These are phyloP conservation scores for Trichoderma semiorbis DNA, from an alignment of 2,329 filamentous ascomycete genomes.

Conservation along the genomic window DNA sequence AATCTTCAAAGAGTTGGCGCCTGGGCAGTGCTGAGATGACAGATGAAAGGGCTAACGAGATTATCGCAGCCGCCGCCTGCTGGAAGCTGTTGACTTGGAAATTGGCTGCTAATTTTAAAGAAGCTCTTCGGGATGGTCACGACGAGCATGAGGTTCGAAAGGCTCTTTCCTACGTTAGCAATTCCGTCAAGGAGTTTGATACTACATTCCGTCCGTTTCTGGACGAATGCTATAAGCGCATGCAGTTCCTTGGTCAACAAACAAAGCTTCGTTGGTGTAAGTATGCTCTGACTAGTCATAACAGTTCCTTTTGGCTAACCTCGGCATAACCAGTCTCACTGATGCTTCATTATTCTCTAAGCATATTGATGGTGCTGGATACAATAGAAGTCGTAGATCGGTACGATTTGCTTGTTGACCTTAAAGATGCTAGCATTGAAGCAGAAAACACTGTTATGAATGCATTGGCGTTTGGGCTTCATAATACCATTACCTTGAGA, in stretches of 20 bases:
- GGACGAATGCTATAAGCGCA: neutral
- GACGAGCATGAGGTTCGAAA: neutral
- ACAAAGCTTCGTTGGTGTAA: slow-evolving; percentile 2
- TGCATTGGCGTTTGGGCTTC: neutral
- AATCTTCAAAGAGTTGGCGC: neutral
- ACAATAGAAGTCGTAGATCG: neutral
- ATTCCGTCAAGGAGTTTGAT: neutral
- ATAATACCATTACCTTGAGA: neutral
- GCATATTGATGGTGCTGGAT: neutral
- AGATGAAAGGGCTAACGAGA: neutral
- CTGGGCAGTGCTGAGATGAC: neutral
- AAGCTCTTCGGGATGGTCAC: neutral
- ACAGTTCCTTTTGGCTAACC: neutral
- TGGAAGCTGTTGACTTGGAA: slow-evolving; percentile 1
- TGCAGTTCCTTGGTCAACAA: neutral
- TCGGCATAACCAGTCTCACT: neutral
- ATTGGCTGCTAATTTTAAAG: neutral
- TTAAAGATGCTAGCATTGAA: slow-evolving; percentile 4
- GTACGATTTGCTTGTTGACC: neutral
- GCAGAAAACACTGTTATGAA: neutral
- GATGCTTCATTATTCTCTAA: neutral
- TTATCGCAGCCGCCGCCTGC: neutral
- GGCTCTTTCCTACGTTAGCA: neutral
- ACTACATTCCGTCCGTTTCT: neutral
- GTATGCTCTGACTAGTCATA: neutral